These are phyloP conservation scores for Ophiocordyceps robertsii DNA, from an alignment of 2,329 filamentous ascomycete species.

Conservation along the genomic window DNA sequence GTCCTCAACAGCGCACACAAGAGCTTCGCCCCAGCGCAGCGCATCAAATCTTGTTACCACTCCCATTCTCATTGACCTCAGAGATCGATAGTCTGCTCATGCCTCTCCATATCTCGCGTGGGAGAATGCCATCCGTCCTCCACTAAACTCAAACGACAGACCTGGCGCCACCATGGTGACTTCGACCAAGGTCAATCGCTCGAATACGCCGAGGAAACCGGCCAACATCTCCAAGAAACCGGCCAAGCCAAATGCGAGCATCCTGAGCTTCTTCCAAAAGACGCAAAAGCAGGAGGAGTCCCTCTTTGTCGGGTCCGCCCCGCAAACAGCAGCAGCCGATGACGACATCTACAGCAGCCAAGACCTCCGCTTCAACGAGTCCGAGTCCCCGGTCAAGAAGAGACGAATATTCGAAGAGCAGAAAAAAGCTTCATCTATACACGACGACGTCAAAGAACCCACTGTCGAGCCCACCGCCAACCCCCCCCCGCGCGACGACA, in stretches of 20 bases:
- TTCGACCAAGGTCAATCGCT: conserved; percentile 18
- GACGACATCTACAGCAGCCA: conserved; percentile 15
- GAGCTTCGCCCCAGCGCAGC: too few relatives aligned
- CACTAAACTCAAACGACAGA: neutral
- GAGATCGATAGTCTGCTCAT: too few relatives aligned
- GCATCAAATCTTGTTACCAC: too few relatives aligned
- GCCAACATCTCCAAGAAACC: conserved; percentile 18
- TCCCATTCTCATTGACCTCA: too few relatives aligned
- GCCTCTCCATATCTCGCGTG: too few relatives aligned
- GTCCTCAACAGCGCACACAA: too few relatives aligned
- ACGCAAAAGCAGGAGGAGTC: conserved; percentile 43
- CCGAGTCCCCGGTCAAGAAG: conserved; percentile 16
- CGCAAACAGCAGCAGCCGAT: conserved; percentile 8
- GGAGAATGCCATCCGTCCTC: neutral
- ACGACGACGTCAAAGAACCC: conserved; percentile 7
- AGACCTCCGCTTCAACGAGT: conserved; percentile 19
- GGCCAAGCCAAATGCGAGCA: conserved; percentile 45
- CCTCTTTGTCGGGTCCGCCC: conserved; percentile 34
- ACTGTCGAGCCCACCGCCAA: conserved; percentile 10
- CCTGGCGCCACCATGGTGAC: conserved; percentile 17
- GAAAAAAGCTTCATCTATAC: neutral
- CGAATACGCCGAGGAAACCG: conserved; percentile 18
- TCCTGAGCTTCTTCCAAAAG: conserved; percentile 65
- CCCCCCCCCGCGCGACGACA: conserved; percentile 3
- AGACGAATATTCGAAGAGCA: conserved; percentile 13